These are phyloP conservation scores for Botrytis paeoniae DNA, from an alignment of 2,329 filamentous ascomycete species.

Conservation along the genomic window DNA sequence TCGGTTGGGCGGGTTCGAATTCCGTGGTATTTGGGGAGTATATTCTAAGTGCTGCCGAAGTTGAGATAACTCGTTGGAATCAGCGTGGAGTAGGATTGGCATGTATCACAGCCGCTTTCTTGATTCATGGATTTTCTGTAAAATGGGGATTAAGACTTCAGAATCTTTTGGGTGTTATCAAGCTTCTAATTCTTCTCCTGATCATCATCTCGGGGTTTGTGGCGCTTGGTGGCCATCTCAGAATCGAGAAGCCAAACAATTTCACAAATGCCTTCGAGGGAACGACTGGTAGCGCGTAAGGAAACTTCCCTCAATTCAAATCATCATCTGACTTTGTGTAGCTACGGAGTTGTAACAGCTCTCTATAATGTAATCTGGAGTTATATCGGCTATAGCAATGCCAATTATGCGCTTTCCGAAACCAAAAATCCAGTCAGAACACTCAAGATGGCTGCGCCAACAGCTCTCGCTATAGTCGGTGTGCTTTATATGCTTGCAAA, in stretches of 20 bases:
- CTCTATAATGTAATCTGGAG: slow-evolving; percentile 71
- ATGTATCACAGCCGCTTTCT: slow-evolving; percentile 61
- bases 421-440: slow-evolving; percentile 63
- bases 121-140: slow-evolving; percentile 61
- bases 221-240: slow-evolving; percentile 59
- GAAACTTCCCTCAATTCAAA: not conserved
- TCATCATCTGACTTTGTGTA: slow-evolving; percentile 10
- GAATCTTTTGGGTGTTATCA: slow-evolving; percentile 63
- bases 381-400: slow-evolving; percentile 66
- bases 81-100: slow-evolving; percentile 64
- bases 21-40: slow-evolving; percentile 70
- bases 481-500: slow-evolving; percentile 66
- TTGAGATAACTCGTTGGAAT: slow-evolving; percentile 64
- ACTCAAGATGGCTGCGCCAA: slow-evolving; percentile 61
- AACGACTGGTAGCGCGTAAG: slow-evolving; percentile 59
- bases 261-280: slow-evolving; percentile 63
- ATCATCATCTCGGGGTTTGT: slow-evolving; percentile 57
- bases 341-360: slow-evolving; percentile 62
- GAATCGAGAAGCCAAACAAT: slow-evolving; percentile 60
- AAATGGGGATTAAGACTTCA: slow-evolving; percentile 67
- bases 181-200: slow-evolving; percentile 62
- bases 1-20: slow-evolving; percentile 65
- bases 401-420: slow-evolving; percentile 64
- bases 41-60: slow-evolving; percentile 61
- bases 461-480: slow-evolving; percentile 56